These are phyloP conservation scores for Phaeosphaeriaceae sp. DNA, from an alignment of 2,329 filamentous ascomycete genomes.

Conservation along the genomic window DNA sequence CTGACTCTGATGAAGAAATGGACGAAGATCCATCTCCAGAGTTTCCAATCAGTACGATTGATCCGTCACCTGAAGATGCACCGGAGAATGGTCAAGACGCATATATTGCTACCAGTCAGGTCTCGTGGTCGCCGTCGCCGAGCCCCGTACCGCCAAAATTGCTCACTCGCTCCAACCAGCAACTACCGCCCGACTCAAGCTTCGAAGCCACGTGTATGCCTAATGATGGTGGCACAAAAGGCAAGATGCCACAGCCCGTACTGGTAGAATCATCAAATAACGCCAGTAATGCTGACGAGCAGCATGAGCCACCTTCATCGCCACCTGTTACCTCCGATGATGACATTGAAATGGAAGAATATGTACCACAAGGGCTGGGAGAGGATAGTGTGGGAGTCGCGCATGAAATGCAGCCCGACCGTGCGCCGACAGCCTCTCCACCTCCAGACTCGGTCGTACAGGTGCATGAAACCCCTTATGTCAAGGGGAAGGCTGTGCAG, in stretches of 20 bases:
- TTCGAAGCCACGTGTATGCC: slow-evolving; percentile 11
- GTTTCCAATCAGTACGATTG: slow-evolving; percentile 3
- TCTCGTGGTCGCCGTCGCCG: slow-evolving; percentile 31
- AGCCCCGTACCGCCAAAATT: slow-evolving; percentile 24
- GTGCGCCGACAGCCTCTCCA: neutral
- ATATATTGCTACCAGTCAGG: slow-evolving; percentile 12
- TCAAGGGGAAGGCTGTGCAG: slow-evolving; percentile 22
- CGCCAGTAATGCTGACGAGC: slow-evolving; percentile 2
- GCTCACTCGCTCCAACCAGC: slow-evolving; percentile 6
- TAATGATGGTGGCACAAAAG: neutral
- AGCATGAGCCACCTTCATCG: slow-evolving; percentile 21
- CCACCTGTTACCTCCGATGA: slow-evolving; percentile 30
- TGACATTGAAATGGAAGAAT: slow-evolving; percentile 39
- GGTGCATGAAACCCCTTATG: slow-evolving; percentile 40
- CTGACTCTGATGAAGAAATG: slow-evolving; percentile 15
- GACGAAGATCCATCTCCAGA: slow-evolving; percentile 25
- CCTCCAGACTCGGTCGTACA: slow-evolving; percentile 23
- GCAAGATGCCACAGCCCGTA: neutral
- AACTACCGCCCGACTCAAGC: slow-evolving; percentile 43
- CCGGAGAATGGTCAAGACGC: slow-evolving; percentile 12
- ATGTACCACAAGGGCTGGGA: slow-evolving; percentile 37
- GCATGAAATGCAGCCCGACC: neutral
- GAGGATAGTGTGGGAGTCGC: slow-evolving; percentile 19
- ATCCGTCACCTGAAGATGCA: slow-evolving; percentile 12
- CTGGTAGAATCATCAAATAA: slow-evolving; percentile 18